Base-by-base conservation (phyloP, 1,284 basidiomycete genomes). In the Irpex sp. region DNA sequence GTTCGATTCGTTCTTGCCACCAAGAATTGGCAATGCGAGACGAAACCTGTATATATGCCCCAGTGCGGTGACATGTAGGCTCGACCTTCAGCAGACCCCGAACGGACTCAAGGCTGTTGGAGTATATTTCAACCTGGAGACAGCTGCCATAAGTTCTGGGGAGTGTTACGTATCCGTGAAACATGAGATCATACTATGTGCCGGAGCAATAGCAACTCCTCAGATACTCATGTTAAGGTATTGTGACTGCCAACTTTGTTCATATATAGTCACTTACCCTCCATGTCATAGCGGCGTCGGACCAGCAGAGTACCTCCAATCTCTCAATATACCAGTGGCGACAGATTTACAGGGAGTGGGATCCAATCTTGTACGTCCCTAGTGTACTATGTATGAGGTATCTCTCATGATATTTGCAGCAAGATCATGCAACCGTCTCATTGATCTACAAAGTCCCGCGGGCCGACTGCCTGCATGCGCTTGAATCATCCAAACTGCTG, bases 291-390 rank as follows among this genome's bases (percentile, higher is more conserved):
- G 65, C 47, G 65, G 65, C 11, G 55, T 67, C 31, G 65, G 65
- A 7, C 63, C 65, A 3, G 19, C 6, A 8, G 51, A 47, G 9
- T 61, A 65, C n/a, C 47, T 67, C 13, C 54, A 61, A 9, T 48
- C 58, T 11, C 49, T 60, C 17, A 36, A 54, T 13, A 65, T 65
- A 5, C 7, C 55, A 2, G 63, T 65, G 3, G 40, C 61, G 34
- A 64, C 62, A 48, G 57, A 65, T 21, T 31, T 67, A 3, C 61
- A 63, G 1, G 65, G 65, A 26, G 61, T 67, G 6, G 65, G 65
- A 19, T 9, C 59, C 3, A 57, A 63, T 57, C 52, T 67, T 13
- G 65, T 67, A 57, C 17, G 65, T 54, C 9, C 2, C 17, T 2
- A 5, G 1, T 58, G 17, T 21, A 11, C 11, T 40, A 8, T 38